A percentile compares a stretch with the other conserved stretches of the same genome.
phyloP scores from a whole-genome alignment of 805 yeast species.

The Kluyveromyces lactis region DNA sequence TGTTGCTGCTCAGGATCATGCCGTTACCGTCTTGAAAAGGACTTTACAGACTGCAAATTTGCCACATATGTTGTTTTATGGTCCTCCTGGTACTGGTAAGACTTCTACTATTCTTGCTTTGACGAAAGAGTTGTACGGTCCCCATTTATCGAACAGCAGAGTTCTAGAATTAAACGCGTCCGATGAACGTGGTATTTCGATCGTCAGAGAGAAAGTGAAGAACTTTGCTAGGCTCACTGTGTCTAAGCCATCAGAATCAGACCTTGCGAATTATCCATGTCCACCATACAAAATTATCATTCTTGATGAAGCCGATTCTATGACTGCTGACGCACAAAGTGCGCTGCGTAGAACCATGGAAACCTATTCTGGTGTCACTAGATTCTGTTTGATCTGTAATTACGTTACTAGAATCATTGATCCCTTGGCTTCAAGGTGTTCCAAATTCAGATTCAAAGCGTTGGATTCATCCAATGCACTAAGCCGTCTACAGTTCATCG shows the following conservation, averaged over 20 bases:
- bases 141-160: constrained; percentile 54
- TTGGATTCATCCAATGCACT: constrained; percentile 67
- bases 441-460: constrained; percentile 84
- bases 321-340: constrained; percentile 95
- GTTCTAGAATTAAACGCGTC: constrained; percentile 83
- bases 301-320: constrained; percentile 92
- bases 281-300: constrained; percentile 94
- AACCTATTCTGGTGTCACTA: constrained; percentile 76
- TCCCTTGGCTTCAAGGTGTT: constrained; percentile 93
- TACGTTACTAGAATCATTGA: constrained; percentile 95
- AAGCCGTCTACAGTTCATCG: constrained; percentile 53
- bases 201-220: constrained; percentile 78
- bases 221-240: constrained; percentile 80
- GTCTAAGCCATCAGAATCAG: constrained; percentile 68
- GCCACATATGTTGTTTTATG: constrained; percentile 88
- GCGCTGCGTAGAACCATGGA: constrained; percentile 95
- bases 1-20: constrained; percentile 85
- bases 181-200: constrained; percentile 84
- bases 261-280: constrained; percentile 72
- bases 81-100: constrained; percentile 93
- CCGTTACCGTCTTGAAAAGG: constrained; percentile 72
- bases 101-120: constrained; percentile 82
- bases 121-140: constrained; percentile 74
- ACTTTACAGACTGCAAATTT: constrained; percentile 73
- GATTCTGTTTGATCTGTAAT: constrained; percentile 93